Conservation (phyloP, 2,329 filamentous ascomycete genomes). For the Phoma sp. region DNA sequence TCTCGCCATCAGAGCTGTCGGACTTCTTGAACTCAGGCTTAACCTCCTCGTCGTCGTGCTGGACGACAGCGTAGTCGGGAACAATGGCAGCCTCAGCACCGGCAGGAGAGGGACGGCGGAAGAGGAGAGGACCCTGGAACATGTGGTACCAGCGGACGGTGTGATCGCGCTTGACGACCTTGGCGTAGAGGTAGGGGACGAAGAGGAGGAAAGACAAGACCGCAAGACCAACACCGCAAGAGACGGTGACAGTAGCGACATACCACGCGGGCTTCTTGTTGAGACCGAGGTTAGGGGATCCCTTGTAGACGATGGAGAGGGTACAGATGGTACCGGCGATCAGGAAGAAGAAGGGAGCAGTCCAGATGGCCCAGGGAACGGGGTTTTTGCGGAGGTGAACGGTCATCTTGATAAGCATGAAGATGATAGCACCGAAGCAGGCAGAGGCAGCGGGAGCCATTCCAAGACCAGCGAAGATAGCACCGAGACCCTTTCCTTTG, state of each 20-base stretch:
- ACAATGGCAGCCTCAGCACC: conserved; percentile 63
- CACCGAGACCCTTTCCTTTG: conserved; percentile 69
- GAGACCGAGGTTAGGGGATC: conserved; percentile 70
- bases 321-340: conserved; percentile 76
- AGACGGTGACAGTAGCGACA: conserved; percentile 70
- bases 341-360: conserved; percentile 77
- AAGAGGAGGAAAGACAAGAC: conserved; percentile 72
- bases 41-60: conserved; percentile 58
- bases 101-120: conserved; percentile 61
- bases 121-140: conserved; percentile 64
- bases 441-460: conserved; percentile 74
- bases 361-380: conserved; percentile 74
- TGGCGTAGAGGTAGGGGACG: conserved; percentile 71
- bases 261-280: conserved; percentile 71
- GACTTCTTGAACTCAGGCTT: conserved; percentile 29
- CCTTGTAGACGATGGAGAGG: conserved; percentile 81
- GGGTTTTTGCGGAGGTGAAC: conserved; percentile 76
- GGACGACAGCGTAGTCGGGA: conserved; percentile 78
- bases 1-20: conserved; percentile 41
- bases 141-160: conserved; percentile 68
- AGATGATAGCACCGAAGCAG: conserved; percentile 70
- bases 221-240: conserved; percentile 65
- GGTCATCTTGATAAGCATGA: conserved; percentile 73
- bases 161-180: conserved; percentile 72
- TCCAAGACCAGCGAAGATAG: conserved; percentile 67